Evolutionary conservation across 2,329 filamentous ascomycete genomes (phyloP), one percentile per base, ranked within the genome.

Genomic region (Cercospora zeina): DNA sequence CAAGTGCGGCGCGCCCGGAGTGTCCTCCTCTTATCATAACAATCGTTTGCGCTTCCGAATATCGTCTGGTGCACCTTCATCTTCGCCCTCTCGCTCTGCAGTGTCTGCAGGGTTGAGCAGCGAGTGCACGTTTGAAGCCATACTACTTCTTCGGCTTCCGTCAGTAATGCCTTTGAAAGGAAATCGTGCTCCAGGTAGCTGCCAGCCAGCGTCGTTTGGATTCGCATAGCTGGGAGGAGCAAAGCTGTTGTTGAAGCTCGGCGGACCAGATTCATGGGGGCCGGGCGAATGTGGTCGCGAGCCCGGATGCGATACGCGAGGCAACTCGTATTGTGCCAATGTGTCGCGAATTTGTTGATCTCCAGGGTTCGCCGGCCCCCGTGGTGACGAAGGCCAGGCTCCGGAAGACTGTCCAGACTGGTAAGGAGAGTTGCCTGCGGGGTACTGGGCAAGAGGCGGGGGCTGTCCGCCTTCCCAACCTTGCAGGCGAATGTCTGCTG

Each of bases 401-500:
- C 80, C 77, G 14, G 82, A 83, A 58, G 82, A 82, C 65, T 85
- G 81, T 10, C 86, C 86, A 3, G 88, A 87, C 7, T 84, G 81
- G 72, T 87, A 89, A 10, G 88, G 89, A 4, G 88, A 89, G 27
- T 67, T 72, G 33, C 64, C 69, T 24, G 85, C 81, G 45, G 80
- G 78, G 54, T 77, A 75, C 36, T 74, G 73, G 16, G 77, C 74
- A 27, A 34, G 42, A 51, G 71, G 79, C 66, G 75, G 81, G 7
- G 81, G 82, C 65, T 87, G 88, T 87, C 90, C 93, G 37, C 89
- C 91, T 73, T 92, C 89, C 70, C 80, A 93, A 63, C 79, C 79
- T 65, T 80, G 78, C 4, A 79, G 89, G 58, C 95, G 88, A 69
- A 99, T 97, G 74, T 99, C 95, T 62, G 95, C 95, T 39, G 93